Base-by-base conservation (phyloP, 495 filamentous ascomycete species). In the Penicillium silybi region DNA sequence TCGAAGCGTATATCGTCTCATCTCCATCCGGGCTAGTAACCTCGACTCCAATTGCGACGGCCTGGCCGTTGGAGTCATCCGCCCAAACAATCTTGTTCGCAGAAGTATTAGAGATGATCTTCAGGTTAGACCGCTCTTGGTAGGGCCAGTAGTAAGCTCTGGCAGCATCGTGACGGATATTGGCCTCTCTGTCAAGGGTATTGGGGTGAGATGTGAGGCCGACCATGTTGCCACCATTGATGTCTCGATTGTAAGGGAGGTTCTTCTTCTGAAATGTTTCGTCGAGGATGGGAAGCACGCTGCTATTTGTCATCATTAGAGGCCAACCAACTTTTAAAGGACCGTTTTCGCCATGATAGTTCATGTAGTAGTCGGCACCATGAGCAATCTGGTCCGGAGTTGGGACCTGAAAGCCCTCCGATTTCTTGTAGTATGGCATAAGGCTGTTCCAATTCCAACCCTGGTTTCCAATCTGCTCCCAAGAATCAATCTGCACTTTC, bases 381-480 rank as follows among this genome's bases (percentile, higher is more conserved):
- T 53, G 63, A 13, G 51, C 65, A 15, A 59, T 32, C 44, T 79
- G 73, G 6, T 68, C 63, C n/a, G 49, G 23, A 16, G 62, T 69
- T 0, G 78, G 76, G 0, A 68, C 27, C 3, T 65, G 65, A 16
- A 74, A 71, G 6, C 55, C 41, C 17, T 78, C 68, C 20, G 68
- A 70, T 58, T 76, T 77, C 44, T 73, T 70, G 34, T 78, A 80
- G 54, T 87, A 87, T 6, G 81, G 80, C 18, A 82, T 57, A 19
- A 88, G 61, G 29, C 58, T 77, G 1, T 74, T 50, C 80, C 82
- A 87, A 49, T 71, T 77, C 85, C 84, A 87, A n/a, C 82, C 81
- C 2, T 74, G 69, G 56, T 85, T 86, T 2, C 85, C 84, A 3
- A 85, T 61, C 4, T 57, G 58, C 49, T 76, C 70, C 84, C 84